These are phyloP conservation scores for Copromyces sp. DNA, from an alignment of 495 filamentous ascomycete genomes.

Conservation along the genomic window DNA sequence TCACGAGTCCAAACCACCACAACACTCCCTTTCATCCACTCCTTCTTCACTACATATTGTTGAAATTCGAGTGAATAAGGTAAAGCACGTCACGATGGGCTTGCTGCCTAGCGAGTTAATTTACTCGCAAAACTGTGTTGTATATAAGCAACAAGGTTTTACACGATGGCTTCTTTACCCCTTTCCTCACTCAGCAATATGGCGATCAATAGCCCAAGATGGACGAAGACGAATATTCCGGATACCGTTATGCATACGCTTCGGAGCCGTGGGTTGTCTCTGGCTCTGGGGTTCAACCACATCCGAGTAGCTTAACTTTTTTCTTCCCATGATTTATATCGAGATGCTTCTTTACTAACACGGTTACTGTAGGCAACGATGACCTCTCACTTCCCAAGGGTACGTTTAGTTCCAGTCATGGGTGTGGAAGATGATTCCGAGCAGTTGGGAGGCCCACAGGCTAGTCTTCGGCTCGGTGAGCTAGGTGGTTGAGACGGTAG, in stretches of 20 bases:
- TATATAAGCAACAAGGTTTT: not conserved
- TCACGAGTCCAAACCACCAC: not conserved
- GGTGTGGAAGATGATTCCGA: not conserved
- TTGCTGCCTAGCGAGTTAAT: not conserved
- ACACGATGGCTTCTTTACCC: not conserved
- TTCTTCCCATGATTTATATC: not conserved
- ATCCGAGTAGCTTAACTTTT: not conserved
- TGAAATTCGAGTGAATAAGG: not conserved
- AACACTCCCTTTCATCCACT: not conserved
- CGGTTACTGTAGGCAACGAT: slow-evolving; percentile 55
- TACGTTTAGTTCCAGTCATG: slow-evolving; percentile 25
- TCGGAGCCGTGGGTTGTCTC: not conserved
- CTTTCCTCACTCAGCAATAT: not conserved
- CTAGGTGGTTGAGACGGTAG: not conserved
- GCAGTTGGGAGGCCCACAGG: not conserved
- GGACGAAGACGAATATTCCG: not conserved
- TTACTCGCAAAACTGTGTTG: not conserved
- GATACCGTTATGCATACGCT: not conserved
- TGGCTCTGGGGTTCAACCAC: not conserved
- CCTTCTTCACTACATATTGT: not conserved
- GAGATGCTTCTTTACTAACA: slow-evolving; percentile 15
- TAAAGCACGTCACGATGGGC: not conserved
- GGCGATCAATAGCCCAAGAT: not conserved
- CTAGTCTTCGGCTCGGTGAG: not conserved
- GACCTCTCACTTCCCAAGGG: slow-evolving; percentile 94